phyloP scores from a whole-genome alignment of 2,329 filamentous ascomycete species.

The Stemphylium beticola region DNA sequence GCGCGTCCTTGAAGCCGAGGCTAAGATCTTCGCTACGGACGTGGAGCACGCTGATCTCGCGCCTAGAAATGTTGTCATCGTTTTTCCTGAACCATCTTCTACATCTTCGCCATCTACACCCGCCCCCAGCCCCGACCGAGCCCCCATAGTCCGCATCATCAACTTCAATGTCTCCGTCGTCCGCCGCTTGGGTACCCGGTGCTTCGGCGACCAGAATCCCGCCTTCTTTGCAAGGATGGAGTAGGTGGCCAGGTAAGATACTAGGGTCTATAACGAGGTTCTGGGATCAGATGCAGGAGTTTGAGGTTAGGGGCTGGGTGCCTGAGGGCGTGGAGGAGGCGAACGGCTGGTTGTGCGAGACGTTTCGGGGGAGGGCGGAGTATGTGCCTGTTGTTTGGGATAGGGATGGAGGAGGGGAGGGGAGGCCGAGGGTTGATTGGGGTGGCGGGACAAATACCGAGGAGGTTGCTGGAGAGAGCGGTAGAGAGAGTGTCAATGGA shows the following conservation, averaged over 20 bases:
- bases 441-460: background rate
- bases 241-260: background rate
- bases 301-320: background rate
- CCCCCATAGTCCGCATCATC: background rate
- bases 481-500: background rate
- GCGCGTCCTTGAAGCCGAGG: conserved; percentile 5
- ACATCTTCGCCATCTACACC: background rate
- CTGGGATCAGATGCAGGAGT: conserved; percentile 1
- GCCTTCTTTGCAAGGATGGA: background rate
- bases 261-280: background rate
- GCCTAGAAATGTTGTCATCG: conserved; percentile 17
- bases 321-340: background rate
- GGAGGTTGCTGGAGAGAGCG: background rate
- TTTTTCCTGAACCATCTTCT: background rate
- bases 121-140: too few species aligned
- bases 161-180: conserved; percentile 7
- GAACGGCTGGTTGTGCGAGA: conserved; percentile 7
- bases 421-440: background rate
- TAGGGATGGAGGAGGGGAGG: too few species aligned
- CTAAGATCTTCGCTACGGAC: conserved; percentile 2
- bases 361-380: background rate
- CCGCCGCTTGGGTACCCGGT: background rate
- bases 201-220: background rate
- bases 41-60: conserved; percentile 8
- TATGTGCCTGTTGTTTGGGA: conserved; percentile 4